Evolutionary conservation across 2,329 filamentous ascomycete species (phyloP).

Genomic region (Fusarium papillatum): DNA sequence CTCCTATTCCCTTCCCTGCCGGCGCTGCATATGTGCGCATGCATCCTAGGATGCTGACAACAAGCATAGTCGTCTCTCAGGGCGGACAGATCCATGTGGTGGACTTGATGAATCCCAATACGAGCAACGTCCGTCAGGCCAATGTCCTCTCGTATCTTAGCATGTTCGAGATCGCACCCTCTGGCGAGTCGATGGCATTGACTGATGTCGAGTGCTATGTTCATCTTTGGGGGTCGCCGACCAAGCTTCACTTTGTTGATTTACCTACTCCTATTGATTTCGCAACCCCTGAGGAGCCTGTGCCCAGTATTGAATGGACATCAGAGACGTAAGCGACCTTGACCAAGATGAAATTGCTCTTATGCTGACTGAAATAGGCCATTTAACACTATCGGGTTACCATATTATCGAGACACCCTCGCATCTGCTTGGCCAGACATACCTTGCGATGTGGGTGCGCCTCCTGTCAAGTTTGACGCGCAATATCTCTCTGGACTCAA

Average conservation of each 20-base stretch:
- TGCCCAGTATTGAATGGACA: constrained; percentile 76
- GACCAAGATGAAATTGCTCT: no score
- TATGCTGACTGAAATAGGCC: constrained; percentile 64
- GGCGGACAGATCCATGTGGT: constrained; percentile 96
- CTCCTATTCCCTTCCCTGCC: constrained; percentile 92
- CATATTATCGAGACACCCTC: constrained; percentile 90
- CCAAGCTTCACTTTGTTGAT: constrained; percentile 90
- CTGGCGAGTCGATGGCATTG: constrained; percentile 87
- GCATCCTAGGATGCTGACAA: constrained; percentile 96
- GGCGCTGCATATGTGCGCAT: constrained; percentile 96
- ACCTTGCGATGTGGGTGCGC: constrained; percentile 87
- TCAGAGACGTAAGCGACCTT: constrained; percentile 71
- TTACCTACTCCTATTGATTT: constrained; percentile 84
- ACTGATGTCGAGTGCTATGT: constrained; percentile 84
- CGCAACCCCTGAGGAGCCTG: constrained; percentile 73
- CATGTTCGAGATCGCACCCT: constrained; percentile 88
- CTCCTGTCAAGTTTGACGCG: constrained; percentile 81
- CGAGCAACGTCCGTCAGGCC: constrained; percentile 86
- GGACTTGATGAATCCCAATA: constrained; percentile 93
- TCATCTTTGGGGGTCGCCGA: constrained; percentile 89
- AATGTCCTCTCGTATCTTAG: constrained; percentile 82
- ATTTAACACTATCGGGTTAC: constrained; percentile 88
- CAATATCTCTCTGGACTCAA: constrained; percentile 78
- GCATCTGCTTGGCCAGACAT: constrained; percentile 93
- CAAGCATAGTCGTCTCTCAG: constrained; percentile 93